These are phyloP conservation scores for Leccinum uliginosum DNA, from an alignment of 768 basidiomycete genomes.

Conservation along the genomic window DNA sequence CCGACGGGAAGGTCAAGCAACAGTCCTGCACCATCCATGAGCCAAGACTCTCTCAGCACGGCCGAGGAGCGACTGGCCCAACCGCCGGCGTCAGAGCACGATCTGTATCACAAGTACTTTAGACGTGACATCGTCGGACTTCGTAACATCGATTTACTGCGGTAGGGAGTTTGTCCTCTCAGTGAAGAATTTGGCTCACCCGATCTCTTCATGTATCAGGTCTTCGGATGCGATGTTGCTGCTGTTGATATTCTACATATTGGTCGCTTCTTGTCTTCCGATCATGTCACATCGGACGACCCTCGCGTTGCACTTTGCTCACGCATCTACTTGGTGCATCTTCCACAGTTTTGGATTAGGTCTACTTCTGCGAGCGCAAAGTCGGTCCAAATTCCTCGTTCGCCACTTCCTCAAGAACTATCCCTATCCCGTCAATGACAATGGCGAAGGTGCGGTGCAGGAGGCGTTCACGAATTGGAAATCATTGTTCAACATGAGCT, in stretches of 20 bases:
- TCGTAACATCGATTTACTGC: slow-evolving; percentile 76
- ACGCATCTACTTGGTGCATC: slow-evolving; percentile 81
- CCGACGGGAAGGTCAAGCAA: slow-evolving; percentile 8
- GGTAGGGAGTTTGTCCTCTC: slow-evolving; percentile 45
- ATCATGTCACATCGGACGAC: slow-evolving; percentile 43
- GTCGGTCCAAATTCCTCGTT: slow-evolving; percentile 83
- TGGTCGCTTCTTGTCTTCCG: slow-evolving; percentile 58
- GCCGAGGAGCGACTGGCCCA: background rate
- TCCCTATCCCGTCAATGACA: slow-evolving; percentile 71
- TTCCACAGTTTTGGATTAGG: slow-evolving; percentile 91
- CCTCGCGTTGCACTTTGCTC: slow-evolving; percentile 70
- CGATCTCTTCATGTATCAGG: slow-evolving; percentile 39
- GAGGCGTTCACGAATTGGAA: slow-evolving; percentile 98
- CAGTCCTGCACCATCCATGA: background rate
- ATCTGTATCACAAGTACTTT: slow-evolving; percentile 88
- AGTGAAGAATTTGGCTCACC: slow-evolving; percentile 12
- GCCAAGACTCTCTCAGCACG: slow-evolving; percentile 7
- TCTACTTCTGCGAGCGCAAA: slow-evolving; percentile 77
- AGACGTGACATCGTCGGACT: slow-evolving; percentile 79
- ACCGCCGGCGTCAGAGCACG: slow-evolving; percentile 65
- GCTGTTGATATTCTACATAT: slow-evolving; percentile 66
- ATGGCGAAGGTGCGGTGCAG: slow-evolving; percentile 71
- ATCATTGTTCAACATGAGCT: slow-evolving; percentile 81
- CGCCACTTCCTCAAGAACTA: slow-evolving; percentile 95
- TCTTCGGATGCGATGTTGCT: slow-evolving; percentile 81